These are phyloP conservation scores for Penicillium hesseltinei DNA, from an alignment of 2,329 filamentous ascomycete genomes.

Conservation along the genomic window DNA sequence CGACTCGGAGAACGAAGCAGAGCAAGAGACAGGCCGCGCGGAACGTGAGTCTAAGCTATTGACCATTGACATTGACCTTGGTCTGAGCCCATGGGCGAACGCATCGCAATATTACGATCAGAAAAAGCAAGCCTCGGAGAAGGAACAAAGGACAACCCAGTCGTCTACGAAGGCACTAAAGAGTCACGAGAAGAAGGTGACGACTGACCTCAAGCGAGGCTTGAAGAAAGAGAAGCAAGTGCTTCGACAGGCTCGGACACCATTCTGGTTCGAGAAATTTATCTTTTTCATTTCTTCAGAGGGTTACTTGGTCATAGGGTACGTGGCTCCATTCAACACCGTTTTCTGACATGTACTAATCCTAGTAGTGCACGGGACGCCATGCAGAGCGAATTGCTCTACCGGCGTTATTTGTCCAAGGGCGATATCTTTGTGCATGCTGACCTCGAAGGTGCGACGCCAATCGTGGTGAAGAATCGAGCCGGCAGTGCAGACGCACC, in stretches of 20 bases:
- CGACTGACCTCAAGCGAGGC: conserved; percentile 78
- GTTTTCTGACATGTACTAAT: conserved; percentile 10
- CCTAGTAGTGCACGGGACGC: conserved; percentile 67
- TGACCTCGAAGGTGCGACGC: conserved; percentile 77
- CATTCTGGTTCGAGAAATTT: conserved; percentile 97
- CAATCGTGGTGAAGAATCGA: conserved; percentile 89
- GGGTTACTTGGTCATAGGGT: conserved; percentile 83
- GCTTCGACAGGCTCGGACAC: conserved; percentile 75
- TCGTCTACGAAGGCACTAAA: conserved; percentile 82
- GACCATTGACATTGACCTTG: conserved; percentile 79
- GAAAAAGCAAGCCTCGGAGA: conserved; percentile 76
- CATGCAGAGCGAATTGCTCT: conserved; percentile 89
- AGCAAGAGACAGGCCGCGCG: conserved; percentile 24
- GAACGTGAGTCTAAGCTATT: conserved; percentile 49
- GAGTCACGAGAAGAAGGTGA: conserved; percentile 85
- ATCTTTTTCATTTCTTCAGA: conserved; percentile 93
- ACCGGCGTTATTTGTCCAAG: conserved; percentile 77
- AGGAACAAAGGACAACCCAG: conserved; percentile 80
- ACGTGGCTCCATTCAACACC: conserved; percentile 15
- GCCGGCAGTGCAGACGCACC: conserved; percentile 73
- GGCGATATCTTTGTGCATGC: conserved; percentile 92
- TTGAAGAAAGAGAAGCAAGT: conserved; percentile 90
- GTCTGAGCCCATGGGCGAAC: conserved; percentile 80
- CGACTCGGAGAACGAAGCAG: conserved; percentile 38
- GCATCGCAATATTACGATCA: conserved; percentile 90